These are phyloP conservation scores for Vanrija sp. DNA, from an alignment of 1,284 basidiomycete genomes.

Conservation along the genomic window DNA sequence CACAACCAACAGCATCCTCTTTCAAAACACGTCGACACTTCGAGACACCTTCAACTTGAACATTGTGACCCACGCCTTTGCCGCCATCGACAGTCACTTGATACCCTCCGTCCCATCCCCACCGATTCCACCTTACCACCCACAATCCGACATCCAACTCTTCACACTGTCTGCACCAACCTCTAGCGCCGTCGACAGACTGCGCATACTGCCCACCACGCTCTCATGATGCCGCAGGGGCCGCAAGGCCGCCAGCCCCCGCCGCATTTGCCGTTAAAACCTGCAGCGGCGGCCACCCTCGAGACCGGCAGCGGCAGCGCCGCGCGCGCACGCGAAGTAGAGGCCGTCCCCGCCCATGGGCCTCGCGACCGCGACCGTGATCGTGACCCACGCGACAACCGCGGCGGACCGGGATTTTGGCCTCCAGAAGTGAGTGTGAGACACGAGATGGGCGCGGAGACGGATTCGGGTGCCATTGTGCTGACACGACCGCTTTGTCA, in stretches of 20 bases:
- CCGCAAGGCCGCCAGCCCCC: constrained; percentile 22
- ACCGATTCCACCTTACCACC: too few relatives aligned
- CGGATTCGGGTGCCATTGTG: too few relatives aligned
- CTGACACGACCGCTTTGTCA: too few relatives aligned
- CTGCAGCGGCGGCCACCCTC: constrained; percentile 7
- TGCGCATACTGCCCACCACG: not conserved
- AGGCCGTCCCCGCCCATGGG: constrained; percentile 15
- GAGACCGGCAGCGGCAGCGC: constrained; percentile 1
- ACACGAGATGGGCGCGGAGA: not conserved
- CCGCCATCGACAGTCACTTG: too few relatives aligned
- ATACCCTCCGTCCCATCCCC: too few relatives aligned
- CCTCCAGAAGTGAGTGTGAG: constrained; percentile 8
- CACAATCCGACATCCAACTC: not conserved
- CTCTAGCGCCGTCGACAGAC: not conserved
- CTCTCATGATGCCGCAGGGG: constrained; percentile 20
- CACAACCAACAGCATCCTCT: too few relatives aligned
- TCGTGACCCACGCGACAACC: not conserved
- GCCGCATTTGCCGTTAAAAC: constrained; percentile 18
- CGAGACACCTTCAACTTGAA: too few relatives aligned
- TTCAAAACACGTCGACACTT: too few relatives aligned
- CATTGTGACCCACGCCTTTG: too few relatives aligned
- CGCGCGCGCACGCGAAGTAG: constrained; percentile 15
- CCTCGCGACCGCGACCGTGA: constrained; percentile 7
- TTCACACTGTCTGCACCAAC: too few relatives aligned
- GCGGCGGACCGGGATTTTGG: constrained; percentile 5